These are phyloP conservation scores for Sorghum bicolor DNA, from an alignment of 176 grass and related monocot species.

Conservation along the genomic window DNA sequence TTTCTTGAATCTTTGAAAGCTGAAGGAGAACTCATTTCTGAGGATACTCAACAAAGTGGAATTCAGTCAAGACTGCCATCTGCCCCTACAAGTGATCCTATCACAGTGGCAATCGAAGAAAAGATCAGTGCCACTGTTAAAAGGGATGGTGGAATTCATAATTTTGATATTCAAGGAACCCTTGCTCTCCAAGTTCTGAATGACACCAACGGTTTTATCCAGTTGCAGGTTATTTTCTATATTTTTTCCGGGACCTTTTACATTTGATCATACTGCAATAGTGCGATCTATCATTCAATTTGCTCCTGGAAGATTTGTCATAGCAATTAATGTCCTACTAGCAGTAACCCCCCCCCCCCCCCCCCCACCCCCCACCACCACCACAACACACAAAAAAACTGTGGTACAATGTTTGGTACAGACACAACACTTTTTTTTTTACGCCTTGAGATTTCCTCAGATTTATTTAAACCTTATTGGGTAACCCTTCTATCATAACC, in stretches of 20 bases:
- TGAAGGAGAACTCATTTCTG: conserved; percentile 85
- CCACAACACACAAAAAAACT: background rate
- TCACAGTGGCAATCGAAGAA: conserved; percentile 85
- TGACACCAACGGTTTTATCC: conserved; percentile 70
- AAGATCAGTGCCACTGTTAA: conserved; percentile 59
- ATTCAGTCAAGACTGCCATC: conserved; percentile 51
- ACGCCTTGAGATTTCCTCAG: background rate
- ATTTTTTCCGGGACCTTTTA: conserved; percentile 6
- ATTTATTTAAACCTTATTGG: conserved; percentile 1
- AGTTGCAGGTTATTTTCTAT: conserved; percentile 73
- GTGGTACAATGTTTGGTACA: background rate
- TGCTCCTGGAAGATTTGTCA: background rate
- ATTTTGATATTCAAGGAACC: conserved; percentile 86
- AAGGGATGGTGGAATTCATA: conserved; percentile 71
- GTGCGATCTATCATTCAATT: background rate
- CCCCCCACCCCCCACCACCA: background rate
- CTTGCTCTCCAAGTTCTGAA: conserved; percentile 89
- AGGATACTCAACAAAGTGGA: conserved; percentile 60
- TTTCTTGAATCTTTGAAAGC: conserved; percentile 76
- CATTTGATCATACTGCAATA: background rate
- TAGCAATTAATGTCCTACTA: background rate
- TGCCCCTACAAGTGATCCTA: conserved; percentile 67
- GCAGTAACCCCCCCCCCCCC: too few relatives aligned
- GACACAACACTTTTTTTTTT: background rate
- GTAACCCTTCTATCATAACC: background rate